Conservation (phyloP, 495 filamentous ascomycete genomes). For the Xylaria scruposa region DNA sequence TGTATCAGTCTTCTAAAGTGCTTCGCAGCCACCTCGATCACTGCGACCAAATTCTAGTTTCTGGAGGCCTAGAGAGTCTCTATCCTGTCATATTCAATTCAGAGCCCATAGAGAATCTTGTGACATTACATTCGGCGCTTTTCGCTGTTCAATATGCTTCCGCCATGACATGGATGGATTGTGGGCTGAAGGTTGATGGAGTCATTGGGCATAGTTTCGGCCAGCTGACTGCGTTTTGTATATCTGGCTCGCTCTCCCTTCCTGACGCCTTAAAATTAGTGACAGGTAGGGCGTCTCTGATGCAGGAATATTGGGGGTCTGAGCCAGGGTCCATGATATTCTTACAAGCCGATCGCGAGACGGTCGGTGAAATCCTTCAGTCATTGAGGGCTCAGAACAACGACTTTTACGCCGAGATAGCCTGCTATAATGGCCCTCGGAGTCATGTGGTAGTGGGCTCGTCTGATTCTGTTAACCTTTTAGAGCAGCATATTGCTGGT, state of each 20-base stretch:
- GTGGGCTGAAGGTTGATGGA: constrained; percentile 45
- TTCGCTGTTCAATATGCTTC: constrained; percentile 59
- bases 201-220: constrained; percentile 64
- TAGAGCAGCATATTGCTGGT: constrained; percentile 20
- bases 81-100: constrained; percentile 58
- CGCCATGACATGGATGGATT: constrained; percentile 59
- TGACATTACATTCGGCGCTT: constrained; percentile 52
- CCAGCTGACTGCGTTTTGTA: constrained; percentile 54
- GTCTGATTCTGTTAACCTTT: constrained; percentile 30
- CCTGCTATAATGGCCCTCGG: constrained; percentile 49
- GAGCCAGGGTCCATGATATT: constrained; percentile 59
- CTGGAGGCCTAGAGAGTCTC: constrained; percentile 45
- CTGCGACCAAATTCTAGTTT: constrained; percentile 40
- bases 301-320: constrained; percentile 53
- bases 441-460: constrained; percentile 44
- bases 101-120: constrained; percentile 44
- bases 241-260: constrained; percentile 38
- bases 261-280: constrained; percentile 48
- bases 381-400: constrained; percentile 15
- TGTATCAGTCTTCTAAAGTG: constrained; percentile 43
- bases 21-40: constrained; percentile 47
- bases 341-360: constrained; percentile 34
- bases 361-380: constrained; percentile 3
- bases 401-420: constrained; percentile 40
- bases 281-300: constrained; percentile 50